Evolutionary conservation across 192 early-diverging fungal genomes (phyloP), one percentile per base, ranked within the genome.

Genomic region (Helicostylum pulchrum): DNA sequence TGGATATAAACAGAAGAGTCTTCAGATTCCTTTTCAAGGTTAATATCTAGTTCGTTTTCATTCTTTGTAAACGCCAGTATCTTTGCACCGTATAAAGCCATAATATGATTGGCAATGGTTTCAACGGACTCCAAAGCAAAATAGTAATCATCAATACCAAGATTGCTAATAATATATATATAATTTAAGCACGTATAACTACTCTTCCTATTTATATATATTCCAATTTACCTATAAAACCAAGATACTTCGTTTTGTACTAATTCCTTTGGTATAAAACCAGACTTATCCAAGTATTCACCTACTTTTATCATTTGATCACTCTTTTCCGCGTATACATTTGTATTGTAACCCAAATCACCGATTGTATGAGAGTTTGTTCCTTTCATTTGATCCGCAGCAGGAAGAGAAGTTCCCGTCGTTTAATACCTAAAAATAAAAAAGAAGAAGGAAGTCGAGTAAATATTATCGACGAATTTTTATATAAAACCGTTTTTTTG

Each of bases 91-190:
- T 99, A 99, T 10, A 99, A 82, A 20, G 95, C 85, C 76, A 95
- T 89, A 74, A 99, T 95, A 81, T 97, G 95, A 67, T 93, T 88
- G 45, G 92, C 95, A 60, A 99, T 93, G 32, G 91, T 90, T 56
- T 94, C 91, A 32, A 93, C 87, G 15, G 81, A 80, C 81, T 99
- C 95, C 36, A 89, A 79, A 77, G 92, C 87, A 82, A 99, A 99
- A 85, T 99, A 99, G 84, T 91, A 91, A 85, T 99, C 96, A 77
- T 99, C 96, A 71, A 99, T 94, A 64, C 94, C 94, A 46, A 99
- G 88, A 67, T 96, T 93, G 59, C 90, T 6, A 52, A 53, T 30
- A 68, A 54, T 54, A 15, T 30, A 8, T 26, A 4, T 26, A n/a
- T n/a, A n/a, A n/a, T 2, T 26, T 26, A 26, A 26, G 26, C 26